A percentile compares a stretch with the other conserved stretches of the same genome.
phyloP scores from a whole-genome alignment of 148 eudicot genomes.

The Amaranthus hypochondriacus region DNA sequence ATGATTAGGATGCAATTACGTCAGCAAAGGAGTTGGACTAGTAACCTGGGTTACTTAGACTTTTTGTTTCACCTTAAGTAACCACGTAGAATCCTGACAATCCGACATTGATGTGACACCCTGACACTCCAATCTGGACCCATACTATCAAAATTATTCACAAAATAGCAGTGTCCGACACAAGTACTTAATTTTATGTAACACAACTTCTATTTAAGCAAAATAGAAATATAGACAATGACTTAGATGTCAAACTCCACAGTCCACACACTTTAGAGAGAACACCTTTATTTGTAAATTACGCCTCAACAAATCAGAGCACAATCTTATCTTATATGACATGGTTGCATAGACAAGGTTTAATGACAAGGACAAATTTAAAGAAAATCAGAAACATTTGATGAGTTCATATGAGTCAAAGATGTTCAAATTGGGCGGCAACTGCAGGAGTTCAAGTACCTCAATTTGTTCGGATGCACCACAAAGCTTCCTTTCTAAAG shows the following conservation, averaged over 20 bases:
- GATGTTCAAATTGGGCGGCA: neutral
- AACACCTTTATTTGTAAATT: neutral
- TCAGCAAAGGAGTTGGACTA: neutral
- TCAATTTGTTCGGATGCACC: slow-evolving; percentile 40
- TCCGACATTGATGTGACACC: too few relatives aligned
- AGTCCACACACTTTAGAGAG: neutral
- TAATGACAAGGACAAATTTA: neutral
- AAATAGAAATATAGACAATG: neutral
- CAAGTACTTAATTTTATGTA: too few relatives aligned
- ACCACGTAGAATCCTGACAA: too few relatives aligned
- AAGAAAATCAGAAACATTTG: neutral
- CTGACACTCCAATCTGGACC: too few relatives aligned
- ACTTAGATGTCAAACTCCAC: neutral
- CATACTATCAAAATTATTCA: too few relatives aligned
- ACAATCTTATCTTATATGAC: neutral
- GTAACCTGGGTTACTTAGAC: too few relatives aligned
- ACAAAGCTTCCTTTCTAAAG: slow-evolving; percentile 87
- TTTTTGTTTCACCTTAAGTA: too few relatives aligned
- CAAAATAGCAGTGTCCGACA: too few relatives aligned
- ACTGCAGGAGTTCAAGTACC: slow-evolving; percentile 31
- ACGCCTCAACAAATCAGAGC: neutral
- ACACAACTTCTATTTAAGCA: neutral
- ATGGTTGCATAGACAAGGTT: neutral
- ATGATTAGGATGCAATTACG: neutral
- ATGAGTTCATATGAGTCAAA: neutral